phyloP scores from a whole-genome alignment of 83 land plant species.

The Thuja plicata region DNA sequence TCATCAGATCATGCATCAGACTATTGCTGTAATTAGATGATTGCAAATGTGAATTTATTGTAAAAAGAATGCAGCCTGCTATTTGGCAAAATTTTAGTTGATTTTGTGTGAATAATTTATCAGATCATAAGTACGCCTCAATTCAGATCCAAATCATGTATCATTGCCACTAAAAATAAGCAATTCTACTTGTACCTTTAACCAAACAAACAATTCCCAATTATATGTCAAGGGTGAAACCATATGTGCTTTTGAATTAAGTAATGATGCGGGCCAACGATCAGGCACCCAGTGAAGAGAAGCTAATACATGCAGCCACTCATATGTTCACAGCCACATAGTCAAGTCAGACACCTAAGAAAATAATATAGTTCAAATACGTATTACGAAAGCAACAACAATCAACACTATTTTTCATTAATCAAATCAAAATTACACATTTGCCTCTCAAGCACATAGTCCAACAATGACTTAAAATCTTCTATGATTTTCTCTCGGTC shows the following conservation, averaged over 20 bases:
- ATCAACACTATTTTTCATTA: no score
- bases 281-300: no score
- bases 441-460: no score
- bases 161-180: not conserved
- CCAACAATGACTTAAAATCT: no score
- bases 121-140: not conserved
- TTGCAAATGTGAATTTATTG: not conserved
- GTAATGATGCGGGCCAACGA: not conserved
- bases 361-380: no score
- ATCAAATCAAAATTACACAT: no score
- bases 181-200: not conserved
- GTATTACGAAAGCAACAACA: no score
- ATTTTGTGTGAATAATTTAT: not conserved
- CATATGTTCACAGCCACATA: no score
- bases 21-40: not conserved
- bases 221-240: not conserved
- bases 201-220: not conserved
- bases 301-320: no score
- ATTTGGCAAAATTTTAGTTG: not conserved
- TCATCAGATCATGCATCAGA: not conserved
- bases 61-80: not conserved
- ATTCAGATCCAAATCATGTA: not conserved
- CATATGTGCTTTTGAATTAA: not conserved
- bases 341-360: no score
- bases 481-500: no score